A percentile compares a stretch with the other conserved stretches of the same genome.
These are phyloP conservation scores for Pyrus pyrifolia DNA, from an alignment of 306 rosid genomes.

Conservation along the genomic window DNA sequence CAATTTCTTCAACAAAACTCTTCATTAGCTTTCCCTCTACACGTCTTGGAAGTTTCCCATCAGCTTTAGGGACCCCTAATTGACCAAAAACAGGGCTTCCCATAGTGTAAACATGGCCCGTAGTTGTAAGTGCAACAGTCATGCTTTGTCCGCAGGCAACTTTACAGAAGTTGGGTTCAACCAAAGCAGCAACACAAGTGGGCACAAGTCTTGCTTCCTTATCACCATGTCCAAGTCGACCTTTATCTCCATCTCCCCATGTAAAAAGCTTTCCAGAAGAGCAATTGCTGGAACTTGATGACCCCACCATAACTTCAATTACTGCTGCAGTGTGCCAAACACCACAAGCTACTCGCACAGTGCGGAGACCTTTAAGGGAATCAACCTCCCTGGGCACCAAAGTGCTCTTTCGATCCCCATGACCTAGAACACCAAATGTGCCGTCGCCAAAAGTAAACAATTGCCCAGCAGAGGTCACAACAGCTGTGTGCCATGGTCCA, in stretches of 20 bases:
- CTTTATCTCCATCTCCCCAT: constrained; percentile 99
- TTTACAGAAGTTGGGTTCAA: constrained; percentile 77
- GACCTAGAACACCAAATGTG: constrained; percentile 96
- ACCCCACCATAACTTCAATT: constrained; percentile 85
- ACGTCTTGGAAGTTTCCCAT: constrained; percentile 66
- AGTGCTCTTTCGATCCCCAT: constrained; percentile 73
- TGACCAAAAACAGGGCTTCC: constrained; percentile 97
- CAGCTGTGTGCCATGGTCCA: constrained; percentile 99
- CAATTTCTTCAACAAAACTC: constrained; percentile 86
- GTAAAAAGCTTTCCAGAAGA: constrained; percentile 95
- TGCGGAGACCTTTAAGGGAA: constrained; percentile 91
- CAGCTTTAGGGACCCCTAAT: constrained; percentile 74
- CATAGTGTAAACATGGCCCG: constrained; percentile 83
- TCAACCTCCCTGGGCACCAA: constrained; percentile 91
- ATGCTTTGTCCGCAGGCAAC: constrained; percentile 94
- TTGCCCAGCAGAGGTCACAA: constrained; percentile 89
- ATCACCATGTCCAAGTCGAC: constrained; percentile 95
- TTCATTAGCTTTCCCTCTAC: constrained; percentile 75
- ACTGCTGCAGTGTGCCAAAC: constrained; percentile 99
- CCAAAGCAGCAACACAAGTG: constrained; percentile 78
- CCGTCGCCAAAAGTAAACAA: constrained; percentile 97
- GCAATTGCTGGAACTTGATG: constrained; percentile 73
- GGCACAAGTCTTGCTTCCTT: constrained; percentile 89
- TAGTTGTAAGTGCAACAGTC: constrained; percentile 81
- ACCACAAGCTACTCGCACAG: constrained; percentile 91